phyloP scores from a whole-genome alignment of 1,284 basidiomycete species.

The Sphagnurus paluster region DNA sequence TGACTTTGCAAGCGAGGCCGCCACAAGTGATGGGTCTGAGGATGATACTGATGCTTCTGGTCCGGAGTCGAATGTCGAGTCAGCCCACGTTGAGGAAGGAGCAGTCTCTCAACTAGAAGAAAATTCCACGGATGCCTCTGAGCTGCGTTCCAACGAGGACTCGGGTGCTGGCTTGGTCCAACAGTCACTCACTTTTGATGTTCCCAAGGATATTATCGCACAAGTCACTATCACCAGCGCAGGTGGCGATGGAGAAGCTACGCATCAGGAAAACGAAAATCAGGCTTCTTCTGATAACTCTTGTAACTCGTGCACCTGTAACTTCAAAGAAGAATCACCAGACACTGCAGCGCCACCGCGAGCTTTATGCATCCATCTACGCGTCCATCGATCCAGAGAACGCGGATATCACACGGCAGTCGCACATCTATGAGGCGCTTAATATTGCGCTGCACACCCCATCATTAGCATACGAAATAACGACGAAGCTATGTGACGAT shows the following conservation, averaged over 20 bases:
- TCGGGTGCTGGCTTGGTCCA: too few species aligned
- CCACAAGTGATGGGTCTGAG: neutral
- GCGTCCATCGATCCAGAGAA: neutral
- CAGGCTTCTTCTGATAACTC: neutral
- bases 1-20: neutral
- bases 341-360: slow-evolving; percentile 10
- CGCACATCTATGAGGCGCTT: slow-evolving; percentile 5
- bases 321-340: slow-evolving; percentile 17
- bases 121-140: too few species aligned
- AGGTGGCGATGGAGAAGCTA: neutral
- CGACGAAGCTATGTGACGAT: neutral
- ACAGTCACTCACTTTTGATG: too few species aligned
- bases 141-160: too few species aligned
- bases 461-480: neutral
- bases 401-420: neutral
- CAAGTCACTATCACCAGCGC: too few species aligned
- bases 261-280: neutral
- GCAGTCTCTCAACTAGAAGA: too few species aligned
- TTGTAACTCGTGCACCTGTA: neutral
- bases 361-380: slow-evolving; percentile 4
- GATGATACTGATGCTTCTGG: neutral
- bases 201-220: too few species aligned
- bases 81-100: too few species aligned
- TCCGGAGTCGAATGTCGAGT: too few species aligned
- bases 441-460: neutral